phyloP scores from a whole-genome alignment of 768 basidiomycete genomes.

The Mycena galericulata region DNA sequence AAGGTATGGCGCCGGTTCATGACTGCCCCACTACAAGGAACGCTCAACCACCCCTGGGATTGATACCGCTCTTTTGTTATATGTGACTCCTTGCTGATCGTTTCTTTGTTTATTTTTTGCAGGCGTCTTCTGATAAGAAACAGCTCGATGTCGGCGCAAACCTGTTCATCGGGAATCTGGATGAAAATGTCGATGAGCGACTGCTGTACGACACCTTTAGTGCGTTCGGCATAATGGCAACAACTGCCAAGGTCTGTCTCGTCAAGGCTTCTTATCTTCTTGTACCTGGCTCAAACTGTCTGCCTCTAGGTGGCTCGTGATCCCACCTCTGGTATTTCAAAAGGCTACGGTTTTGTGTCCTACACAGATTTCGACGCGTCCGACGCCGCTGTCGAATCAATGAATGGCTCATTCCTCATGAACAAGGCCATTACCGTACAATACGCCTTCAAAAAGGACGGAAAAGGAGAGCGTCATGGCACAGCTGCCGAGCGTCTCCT shows the following conservation, averaged over 20 bases:
- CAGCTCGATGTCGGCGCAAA: constrained; percentile 98
- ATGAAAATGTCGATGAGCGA: constrained; percentile 95
- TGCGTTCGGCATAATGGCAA: constrained; percentile 93
- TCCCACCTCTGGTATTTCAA: constrained; percentile 83
- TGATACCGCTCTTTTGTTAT: constrained; percentile 14
- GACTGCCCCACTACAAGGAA: constrained; percentile 1
- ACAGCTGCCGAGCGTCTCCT: constrained; percentile 96
- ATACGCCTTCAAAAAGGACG: constrained; percentile 99
- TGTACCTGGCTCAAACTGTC: constrained; percentile 16
- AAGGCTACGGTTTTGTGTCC: constrained; percentile 97
- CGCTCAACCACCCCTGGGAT: constrained; percentile 30
- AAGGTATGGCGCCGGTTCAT: constrained; percentile 74
- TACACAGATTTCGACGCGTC: constrained; percentile 98
- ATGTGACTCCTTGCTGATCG: constrained; percentile 28
- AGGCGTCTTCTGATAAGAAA: constrained; percentile 99
- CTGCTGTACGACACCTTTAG: constrained; percentile 95
- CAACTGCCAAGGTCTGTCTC: constrained; percentile 82
- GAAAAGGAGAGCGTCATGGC: constrained; percentile 97
- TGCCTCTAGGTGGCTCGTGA: constrained; percentile 87
- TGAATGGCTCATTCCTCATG: constrained; percentile 98
- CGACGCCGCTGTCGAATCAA: constrained; percentile 94
- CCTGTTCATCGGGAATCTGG: constrained; percentile 94
- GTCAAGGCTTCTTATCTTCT: constrained; percentile 5
- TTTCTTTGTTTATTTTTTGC: constrained; percentile 31
- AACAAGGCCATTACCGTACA: constrained; percentile 98